Base-by-base conservation (phyloP, 2,329 filamentous ascomycete genomes). In the Sporothrix curviconia region DNA sequence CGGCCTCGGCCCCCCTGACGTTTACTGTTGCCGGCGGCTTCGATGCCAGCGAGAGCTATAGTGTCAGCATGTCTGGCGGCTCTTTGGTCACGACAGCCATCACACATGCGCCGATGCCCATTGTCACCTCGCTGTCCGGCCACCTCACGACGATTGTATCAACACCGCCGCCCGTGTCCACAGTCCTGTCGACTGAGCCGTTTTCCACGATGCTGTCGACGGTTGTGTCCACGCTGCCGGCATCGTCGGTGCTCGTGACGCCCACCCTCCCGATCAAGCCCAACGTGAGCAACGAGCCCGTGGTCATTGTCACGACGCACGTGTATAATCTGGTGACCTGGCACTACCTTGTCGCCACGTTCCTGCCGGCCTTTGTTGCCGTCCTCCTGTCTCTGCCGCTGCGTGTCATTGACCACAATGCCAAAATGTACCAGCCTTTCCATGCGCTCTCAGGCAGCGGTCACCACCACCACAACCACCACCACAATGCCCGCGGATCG, bases 341-440 rank as follows among this genome's bases (percentile, higher is more conserved):
- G 7, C 63, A 67, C 55, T 73, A 74, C 57, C 72, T 76, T 37
- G 46, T 72, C 4, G 74, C 74, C 15, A 71, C 71, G 37, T 76
- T 76, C 60, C 64, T 77, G 1, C 75, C 75, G 0, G 63, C 73
- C 0, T 66, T 77, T 3, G 54, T 75, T 1, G 72, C 72, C 15
- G 68, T 76, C 0, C 54, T 71, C 14, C 66, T 76, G 2, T 67
- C 69, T 9, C 70, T 76, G 47, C 69, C 70, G 0, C 68, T 76
- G 34, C 69, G 74, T 3, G 67, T 75, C 19, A 62, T 76, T 55
- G 72, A 75, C 58, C 66, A 69, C 52, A 70, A 72, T 56, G 72
- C 68, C 0, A 72, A 74, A 54, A 67, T 73, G 11, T 74, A 72
- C 42, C 73, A 74, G 57, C 76, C 75, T 1, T 77, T 77, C 62